Evolutionary conservation across 2,329 filamentous ascomycete species (phyloP).

Genomic region (Acephala macrosclerotiorum): DNA sequence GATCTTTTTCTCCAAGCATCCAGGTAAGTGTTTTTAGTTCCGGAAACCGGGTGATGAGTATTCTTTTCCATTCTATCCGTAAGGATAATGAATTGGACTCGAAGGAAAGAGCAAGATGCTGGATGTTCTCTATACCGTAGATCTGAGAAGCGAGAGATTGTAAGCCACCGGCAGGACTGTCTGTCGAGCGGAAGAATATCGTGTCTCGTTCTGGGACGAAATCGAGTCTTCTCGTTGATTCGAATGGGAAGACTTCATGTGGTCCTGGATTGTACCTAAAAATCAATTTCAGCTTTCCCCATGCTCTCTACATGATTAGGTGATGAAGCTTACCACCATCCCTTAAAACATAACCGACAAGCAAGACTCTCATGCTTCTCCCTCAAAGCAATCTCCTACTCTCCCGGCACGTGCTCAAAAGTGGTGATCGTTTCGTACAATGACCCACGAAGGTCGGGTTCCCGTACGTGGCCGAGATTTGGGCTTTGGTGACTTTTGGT

Average conservation of each 20-base stretch:
- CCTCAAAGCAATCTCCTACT: background rate
- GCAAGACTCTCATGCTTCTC: background rate
- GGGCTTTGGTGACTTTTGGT: background rate
- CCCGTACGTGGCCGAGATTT: background rate
- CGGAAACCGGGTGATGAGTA: background rate
- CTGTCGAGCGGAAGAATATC: background rate
- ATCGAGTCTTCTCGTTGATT: background rate
- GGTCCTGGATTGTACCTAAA: background rate
- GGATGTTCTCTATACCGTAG: background rate
- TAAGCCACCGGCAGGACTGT: background rate
- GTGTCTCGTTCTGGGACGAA: background rate
- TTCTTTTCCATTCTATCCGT: background rate
- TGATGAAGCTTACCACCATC: background rate
- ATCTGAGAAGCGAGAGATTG: background rate
- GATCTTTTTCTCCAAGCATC: background rate
- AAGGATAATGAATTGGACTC: background rate
- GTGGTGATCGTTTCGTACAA: background rate
- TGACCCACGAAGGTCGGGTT: background rate
- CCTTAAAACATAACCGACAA: background rate
- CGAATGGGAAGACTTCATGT: background rate
- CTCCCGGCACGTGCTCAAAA: background rate
- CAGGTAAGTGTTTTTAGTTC: background rate
- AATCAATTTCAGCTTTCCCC: background rate
- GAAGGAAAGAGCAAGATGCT: background rate
- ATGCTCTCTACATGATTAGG: background rate